Percentiles rank a stretch among this genome's conserved stretches.
Evolutionary conservation across 192 early-diverging fungal species (phyloP).

Genomic region (Kickxella alabastrina): DNA sequence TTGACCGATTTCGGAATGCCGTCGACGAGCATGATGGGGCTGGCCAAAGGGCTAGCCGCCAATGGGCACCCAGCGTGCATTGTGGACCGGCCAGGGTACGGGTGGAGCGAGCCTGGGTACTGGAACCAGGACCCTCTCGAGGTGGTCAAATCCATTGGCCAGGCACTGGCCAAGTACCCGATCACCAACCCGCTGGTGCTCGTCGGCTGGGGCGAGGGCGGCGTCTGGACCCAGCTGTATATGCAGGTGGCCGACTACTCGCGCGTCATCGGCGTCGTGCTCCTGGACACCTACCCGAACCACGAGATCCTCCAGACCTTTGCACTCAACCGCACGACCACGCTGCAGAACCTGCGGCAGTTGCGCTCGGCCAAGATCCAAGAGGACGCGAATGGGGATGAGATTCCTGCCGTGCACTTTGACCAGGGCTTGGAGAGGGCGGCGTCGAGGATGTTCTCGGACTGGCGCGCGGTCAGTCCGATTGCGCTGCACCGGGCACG

Average conservation of each 20-base stretch:
- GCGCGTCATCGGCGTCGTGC: conserved; percentile 40
- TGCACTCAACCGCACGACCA: conserved; percentile 50
- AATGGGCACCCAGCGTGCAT: conserved; percentile 47
- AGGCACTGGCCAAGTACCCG: conserved; percentile 44
- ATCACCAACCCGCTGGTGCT: conserved; percentile 44
- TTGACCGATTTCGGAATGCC: conserved; percentile 52
- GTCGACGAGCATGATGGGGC: conserved; percentile 46
- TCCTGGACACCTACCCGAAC: conserved; percentile 52
- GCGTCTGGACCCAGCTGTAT: conserved; percentile 54
- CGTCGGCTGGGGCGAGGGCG: conserved; percentile 54
- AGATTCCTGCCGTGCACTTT: conserved; percentile 25
- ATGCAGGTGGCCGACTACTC: conserved; percentile 47
- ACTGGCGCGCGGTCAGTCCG: conserved; percentile 48
- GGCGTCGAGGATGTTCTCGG: conserved; percentile 25
- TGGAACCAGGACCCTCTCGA: conserved; percentile 46
- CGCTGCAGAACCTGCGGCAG: conserved; percentile 46
- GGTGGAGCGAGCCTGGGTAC: conserved; percentile 55
- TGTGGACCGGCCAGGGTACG: conserved; percentile 52
- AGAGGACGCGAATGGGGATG: background rate
- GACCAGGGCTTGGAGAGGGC: conserved; percentile 16
- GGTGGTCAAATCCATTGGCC: conserved; percentile 50
- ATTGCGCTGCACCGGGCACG: conserved; percentile 46
- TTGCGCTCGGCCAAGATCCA: conserved; percentile 21
- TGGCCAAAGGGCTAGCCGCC: conserved; percentile 34
- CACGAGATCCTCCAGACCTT: conserved; percentile 48